phyloP scores from a whole-genome alignment of 148 eudicot species.

The Fagopyrum esculentum region DNA sequence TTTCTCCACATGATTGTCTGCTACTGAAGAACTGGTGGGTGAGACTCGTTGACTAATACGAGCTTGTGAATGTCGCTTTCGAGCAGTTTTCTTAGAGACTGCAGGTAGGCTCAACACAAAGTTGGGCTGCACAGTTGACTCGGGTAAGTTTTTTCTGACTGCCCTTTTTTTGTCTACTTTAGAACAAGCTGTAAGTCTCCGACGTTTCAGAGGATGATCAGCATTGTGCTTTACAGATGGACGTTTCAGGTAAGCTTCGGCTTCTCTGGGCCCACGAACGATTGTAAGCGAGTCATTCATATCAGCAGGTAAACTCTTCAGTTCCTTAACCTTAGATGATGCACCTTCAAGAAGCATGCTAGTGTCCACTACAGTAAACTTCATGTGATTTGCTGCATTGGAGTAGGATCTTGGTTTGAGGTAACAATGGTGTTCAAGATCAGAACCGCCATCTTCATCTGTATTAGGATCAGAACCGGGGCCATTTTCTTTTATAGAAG shows the following conservation, averaged over 20 bases:
- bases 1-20: conserved; percentile 11
- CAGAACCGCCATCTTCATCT: conserved; percentile 24
- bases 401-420: conserved; percentile 32
- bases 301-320: conserved; percentile 39
- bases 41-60: conserved; percentile 1
- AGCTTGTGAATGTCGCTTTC: conserved; percentile 16
- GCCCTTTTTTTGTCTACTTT: conserved; percentile 9
- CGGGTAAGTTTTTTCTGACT: conserved; percentile 12
- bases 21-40: neutral
- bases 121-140: neutral
- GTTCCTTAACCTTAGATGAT: conserved; percentile 28
- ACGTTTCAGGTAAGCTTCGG: neutral
- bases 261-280: conserved; percentile 9
- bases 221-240: neutral
- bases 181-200: conserved; percentile 23
- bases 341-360: conserved; percentile 32
- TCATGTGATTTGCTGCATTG: conserved; percentile 18
- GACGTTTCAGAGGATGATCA: conserved; percentile 20
- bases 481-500: conserved; percentile 29
- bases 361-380: conserved; percentile 48
- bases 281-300: conserved; percentile 9
- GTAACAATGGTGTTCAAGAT: conserved; percentile 34
- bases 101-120: conserved; percentile 26
- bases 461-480: conserved; percentile 21
- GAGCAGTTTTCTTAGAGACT: conserved; percentile 17